Evolutionary conservation across 2,329 filamentous ascomycete species (phyloP).

Genomic region (Cadophora sp.): DNA sequence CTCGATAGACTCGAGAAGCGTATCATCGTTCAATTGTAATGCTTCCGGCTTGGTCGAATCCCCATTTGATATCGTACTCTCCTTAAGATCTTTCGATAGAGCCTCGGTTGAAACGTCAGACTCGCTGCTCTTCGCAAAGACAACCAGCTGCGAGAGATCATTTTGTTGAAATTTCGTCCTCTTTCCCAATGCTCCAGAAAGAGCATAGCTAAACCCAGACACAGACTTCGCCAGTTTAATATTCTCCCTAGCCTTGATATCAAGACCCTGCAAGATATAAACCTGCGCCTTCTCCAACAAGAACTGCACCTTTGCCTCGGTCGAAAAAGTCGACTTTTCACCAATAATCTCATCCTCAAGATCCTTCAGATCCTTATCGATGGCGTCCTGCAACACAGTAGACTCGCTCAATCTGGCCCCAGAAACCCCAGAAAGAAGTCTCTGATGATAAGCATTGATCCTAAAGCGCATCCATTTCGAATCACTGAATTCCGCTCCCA

Average conservation of each 20-base stretch:
- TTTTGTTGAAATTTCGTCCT: constrained; percentile 81
- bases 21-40: constrained; percentile 88
- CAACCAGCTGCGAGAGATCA: constrained; percentile 86
- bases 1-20: constrained; percentile 83
- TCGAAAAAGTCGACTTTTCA: constrained; percentile 48
- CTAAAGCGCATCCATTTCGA: constrained; percentile 63
- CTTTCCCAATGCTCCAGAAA: constrained; percentile 89
- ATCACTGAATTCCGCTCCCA: constrained; percentile 36
- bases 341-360: constrained; percentile 53
- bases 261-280: constrained; percentile 83
- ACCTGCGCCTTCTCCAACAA: constrained; percentile 83
- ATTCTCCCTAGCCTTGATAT: constrained; percentile 75
- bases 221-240: constrained; percentile 70
- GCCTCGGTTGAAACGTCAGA: constrained; percentile 28
- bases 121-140: constrained; percentile 78
- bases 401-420: constrained; percentile 56
- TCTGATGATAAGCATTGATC: constrained; percentile 75
- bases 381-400: constrained; percentile 63
- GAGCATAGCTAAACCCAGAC: constrained; percentile 78
- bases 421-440: constrained; percentile 56
- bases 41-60: constrained; percentile 64
- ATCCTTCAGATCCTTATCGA: constrained; percentile 64
- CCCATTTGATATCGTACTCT: constrained; percentile 32
- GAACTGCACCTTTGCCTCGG: constrained; percentile 69
- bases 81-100: constrained; percentile 31